Conservation (phyloP, 1,284 basidiomycete genomes). For the Irpex rosettiformis region DNA sequence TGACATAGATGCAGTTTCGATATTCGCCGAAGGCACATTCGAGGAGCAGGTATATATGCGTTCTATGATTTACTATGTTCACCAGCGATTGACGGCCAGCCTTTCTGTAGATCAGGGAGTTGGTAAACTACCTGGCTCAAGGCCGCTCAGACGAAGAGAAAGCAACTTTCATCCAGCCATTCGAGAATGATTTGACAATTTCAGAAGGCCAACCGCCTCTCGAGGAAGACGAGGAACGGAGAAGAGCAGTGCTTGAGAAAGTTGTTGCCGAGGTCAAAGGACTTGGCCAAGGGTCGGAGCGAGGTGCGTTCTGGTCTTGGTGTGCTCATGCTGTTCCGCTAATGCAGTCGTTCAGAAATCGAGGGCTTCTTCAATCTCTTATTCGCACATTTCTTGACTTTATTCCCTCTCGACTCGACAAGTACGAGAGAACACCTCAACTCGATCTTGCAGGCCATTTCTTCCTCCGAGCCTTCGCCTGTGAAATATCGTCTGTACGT, state of each 20-base stretch:
- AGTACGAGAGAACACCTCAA: conserved; percentile 50
- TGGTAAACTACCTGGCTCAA: conserved; percentile 74
- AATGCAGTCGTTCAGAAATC: conserved; percentile 47
- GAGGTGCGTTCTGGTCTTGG: conserved; percentile 44
- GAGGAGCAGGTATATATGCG: conserved; percentile 67
- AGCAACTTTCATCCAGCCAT: conserved; percentile 58
- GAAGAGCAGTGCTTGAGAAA: conserved; percentile 51
- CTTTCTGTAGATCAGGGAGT: conserved; percentile 67
- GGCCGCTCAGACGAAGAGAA: conserved; percentile 68
- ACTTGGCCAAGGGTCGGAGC: conserved; percentile 71
- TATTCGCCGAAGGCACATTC: conserved; percentile 87
- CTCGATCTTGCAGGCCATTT: conserved; percentile 52
- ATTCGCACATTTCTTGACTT: conserved; percentile 62
- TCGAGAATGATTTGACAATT: conserved; percentile 57
- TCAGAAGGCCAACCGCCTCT: conserved; percentile 51
- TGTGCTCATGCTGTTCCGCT: conserved; percentile 1
- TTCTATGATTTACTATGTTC: background rate
- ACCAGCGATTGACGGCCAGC: conserved; percentile 14
- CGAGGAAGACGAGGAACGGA: conserved; percentile 48
- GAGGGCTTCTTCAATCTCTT: conserved; percentile 87
- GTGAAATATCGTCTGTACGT: conserved; percentile 72
- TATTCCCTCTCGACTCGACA: conserved; percentile 52
- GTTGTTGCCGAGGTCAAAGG: conserved; percentile 61
- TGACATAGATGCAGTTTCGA: conserved; percentile 71
- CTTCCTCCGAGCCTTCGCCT: conserved; percentile 45